phyloP scores from a whole-genome alignment of 1,284 basidiomycete genomes.

The Microbotryum intermedium region DNA sequence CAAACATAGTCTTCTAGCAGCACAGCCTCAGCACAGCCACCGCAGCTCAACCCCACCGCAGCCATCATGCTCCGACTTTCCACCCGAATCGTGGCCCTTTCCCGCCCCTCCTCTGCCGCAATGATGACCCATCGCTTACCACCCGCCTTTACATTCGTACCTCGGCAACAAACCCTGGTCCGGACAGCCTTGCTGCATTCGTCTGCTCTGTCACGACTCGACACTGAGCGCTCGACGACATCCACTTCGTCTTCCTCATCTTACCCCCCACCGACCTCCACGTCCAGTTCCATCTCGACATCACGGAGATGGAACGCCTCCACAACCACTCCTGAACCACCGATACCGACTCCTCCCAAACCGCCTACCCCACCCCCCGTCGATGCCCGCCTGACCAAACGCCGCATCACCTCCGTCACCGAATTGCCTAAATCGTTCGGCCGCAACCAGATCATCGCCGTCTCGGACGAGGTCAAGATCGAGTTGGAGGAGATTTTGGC shows the following conservation, averaged over 20 bases:
- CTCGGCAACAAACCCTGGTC: background rate
- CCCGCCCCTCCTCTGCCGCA: background rate
- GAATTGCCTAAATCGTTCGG: constrained; percentile 26
- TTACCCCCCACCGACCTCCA: background rate
- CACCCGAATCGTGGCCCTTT: no score
- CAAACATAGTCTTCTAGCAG: no score
- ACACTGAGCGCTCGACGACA: constrained; percentile 2
- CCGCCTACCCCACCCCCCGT: constrained; percentile 13
- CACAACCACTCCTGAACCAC: background rate
- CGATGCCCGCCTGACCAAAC: constrained; percentile 1
- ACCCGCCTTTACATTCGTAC: background rate
- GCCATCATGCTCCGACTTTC: no score
- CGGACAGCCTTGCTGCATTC: constrained; percentile 8
- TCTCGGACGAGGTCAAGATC: constrained; percentile 52
- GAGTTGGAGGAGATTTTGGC: constrained; percentile 66
- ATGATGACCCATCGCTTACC: background rate
- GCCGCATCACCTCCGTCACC: constrained; percentile 17
- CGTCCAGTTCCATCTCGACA: background rate
- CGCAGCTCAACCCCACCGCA: no score
- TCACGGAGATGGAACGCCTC: constrained; percentile 4
- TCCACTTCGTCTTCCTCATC: background rate
- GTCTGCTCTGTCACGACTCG: background rate
- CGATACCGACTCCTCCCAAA: background rate
- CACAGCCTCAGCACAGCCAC: no score
- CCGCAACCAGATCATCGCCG: constrained; percentile 26